Evolutionary conservation across 73 alveolate genomes (phyloP), one percentile per base, ranked within the genome.

Genomic region (Paraurostyla sp.): DNA sequence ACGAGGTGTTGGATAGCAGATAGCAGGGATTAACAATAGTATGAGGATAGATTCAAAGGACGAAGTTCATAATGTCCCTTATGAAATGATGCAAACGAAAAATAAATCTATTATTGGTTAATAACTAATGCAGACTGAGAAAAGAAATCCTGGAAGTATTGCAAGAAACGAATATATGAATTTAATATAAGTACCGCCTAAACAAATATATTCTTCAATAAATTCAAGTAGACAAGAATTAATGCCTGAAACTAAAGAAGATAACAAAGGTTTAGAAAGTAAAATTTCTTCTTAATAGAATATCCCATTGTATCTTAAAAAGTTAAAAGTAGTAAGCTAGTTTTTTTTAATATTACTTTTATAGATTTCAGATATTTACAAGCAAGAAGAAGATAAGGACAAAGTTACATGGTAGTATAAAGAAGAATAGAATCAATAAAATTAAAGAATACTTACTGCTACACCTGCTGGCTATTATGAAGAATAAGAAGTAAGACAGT

Each of bases 51-150:
- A 43, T 23, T 41, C 84, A 13, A 30, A 50, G 33, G 87, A 75
- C 22, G 87, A 75, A 29, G 29, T 75, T 7, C 87, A 75, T 75
- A 75, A 75, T 75, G 30, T 46, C 32, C 87, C 87, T 22, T 75
- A 75, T 49, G 87, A 75, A 46, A 75, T n/a, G n/a, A n/a, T 60
- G 78, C 78, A 60, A 27, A 7, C 78, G 9, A 60, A 60, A 60
- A 60, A 60, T 30, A 60, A 60, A 27, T 16, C 78, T 27, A 60
- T 60, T 29, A 33, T 60, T 9, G 78, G 45, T 3, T 4, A n/a
- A n/a, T n/a, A n/a, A n/a, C n/a, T n/a, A n/a, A n/a, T n/a, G n/a
- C n/a, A n/a, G n/a, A n/a, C n/a, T n/a, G n/a, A n/a, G n/a, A 35
- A 62, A 6, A 6, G 15, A 23, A 9, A 27, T 62, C 6, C 54